Conservation (phyloP, 2,329 filamentous ascomycete genomes). For the Colletotrichum aenigma region DNA sequence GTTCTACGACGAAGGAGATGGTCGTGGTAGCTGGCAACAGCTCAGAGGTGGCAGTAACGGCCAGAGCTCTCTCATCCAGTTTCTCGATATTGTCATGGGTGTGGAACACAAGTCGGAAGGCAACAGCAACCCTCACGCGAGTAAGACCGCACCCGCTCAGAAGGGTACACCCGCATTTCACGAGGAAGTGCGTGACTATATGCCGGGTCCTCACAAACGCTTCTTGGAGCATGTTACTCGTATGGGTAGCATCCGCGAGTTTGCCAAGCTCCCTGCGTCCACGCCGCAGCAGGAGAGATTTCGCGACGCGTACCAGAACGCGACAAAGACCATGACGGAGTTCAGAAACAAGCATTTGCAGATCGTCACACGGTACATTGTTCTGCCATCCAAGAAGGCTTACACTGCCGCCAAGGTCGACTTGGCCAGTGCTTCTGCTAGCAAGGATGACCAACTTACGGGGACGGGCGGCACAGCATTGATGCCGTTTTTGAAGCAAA, state of each 20-base stretch:
- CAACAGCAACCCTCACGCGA: constrained; percentile 29
- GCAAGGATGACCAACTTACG: constrained; percentile 57
- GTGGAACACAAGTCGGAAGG: constrained; percentile 70
- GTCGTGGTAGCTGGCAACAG: constrained; percentile 71
- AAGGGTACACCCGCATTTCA: constrained; percentile 45
- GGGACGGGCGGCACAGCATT: constrained; percentile 89
- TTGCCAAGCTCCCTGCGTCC: constrained; percentile 59
- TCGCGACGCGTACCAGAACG: constrained; percentile 66
- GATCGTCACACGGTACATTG: constrained; percentile 89
- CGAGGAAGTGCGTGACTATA: constrained; percentile 82
- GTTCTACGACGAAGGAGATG: constrained; percentile 78
- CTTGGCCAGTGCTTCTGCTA: constrained; percentile 48
- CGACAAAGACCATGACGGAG: constrained; percentile 74
- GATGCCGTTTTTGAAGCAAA: constrained; percentile 88
- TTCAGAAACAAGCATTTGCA: constrained; percentile 88
- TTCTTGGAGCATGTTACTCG: constrained; percentile 76
- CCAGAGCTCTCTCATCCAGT: constrained; percentile 90
- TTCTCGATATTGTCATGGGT: constrained; percentile 86
- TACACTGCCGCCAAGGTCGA: constrained; percentile 32
- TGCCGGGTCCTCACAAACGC: constrained; percentile 82
- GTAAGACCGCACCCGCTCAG: neutral
- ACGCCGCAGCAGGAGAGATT: constrained; percentile 54
- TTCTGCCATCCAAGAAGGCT: constrained; percentile 69
- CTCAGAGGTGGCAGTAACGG: constrained; percentile 92
- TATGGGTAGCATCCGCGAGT: constrained; percentile 76